Conservation (phyloP, 768 basidiomycete species). For the Mycena galopus region DNA sequence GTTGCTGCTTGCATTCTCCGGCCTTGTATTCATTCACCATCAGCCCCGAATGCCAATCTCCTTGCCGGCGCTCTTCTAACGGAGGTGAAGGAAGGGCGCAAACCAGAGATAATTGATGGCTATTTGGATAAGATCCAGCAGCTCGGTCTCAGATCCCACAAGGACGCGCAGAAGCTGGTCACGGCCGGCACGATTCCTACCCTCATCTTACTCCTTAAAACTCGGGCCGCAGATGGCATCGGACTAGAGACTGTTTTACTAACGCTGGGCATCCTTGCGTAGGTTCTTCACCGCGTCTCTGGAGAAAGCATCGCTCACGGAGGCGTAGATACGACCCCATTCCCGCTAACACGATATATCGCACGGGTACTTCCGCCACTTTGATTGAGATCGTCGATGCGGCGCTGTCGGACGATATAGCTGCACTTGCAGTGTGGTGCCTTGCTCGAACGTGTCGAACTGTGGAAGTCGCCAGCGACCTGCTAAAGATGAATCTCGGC, state of each 20-base stretch:
- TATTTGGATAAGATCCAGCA: constrained; percentile 39
- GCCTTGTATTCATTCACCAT: not conserved
- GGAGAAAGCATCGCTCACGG: not conserved
- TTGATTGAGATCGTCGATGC: constrained; percentile 42
- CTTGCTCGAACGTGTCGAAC: constrained; percentile 40
- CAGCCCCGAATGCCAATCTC: constrained; percentile 38
- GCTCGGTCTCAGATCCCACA: constrained; percentile 39
- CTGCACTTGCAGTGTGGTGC: constrained; percentile 42
- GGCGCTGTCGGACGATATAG: constrained; percentile 38
- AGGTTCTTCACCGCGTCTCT: constrained; percentile 4
- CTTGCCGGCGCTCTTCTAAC: constrained; percentile 42
- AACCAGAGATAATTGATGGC: constrained; percentile 39
- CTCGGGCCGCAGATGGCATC: constrained; percentile 40
- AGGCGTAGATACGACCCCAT: constrained; percentile 40
- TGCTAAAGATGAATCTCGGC: constrained; percentile 40
- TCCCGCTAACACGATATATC: constrained; percentile 44
- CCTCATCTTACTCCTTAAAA: constrained; percentile 41
- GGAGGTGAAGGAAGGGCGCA: constrained; percentile 41
- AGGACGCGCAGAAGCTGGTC: constrained; percentile 43
- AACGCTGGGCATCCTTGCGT: constrained; percentile 42
- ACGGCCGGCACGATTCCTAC: constrained; percentile 42
- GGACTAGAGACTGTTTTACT: constrained; percentile 42
- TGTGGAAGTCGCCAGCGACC: constrained; percentile 40
- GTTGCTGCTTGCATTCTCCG: not conserved
- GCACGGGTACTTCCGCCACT: constrained; percentile 40